Evolutionary conservation across 75 land plant genomes (phyloP), one percentile per base, ranked within the genome.

Genomic region (Selaginella tamariscina): DNA sequence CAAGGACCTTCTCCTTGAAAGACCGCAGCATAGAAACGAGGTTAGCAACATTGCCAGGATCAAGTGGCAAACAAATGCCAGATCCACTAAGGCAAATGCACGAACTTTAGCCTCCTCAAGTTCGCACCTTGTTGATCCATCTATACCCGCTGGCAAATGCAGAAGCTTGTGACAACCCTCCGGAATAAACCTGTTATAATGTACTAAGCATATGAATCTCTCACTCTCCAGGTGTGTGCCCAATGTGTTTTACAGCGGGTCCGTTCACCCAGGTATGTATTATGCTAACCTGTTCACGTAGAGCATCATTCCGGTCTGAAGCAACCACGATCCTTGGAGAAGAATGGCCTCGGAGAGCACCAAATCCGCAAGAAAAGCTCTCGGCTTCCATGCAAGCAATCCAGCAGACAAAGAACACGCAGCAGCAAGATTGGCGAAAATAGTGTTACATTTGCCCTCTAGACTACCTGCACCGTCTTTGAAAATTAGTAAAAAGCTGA

Each of bases 261-360:
- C n/a, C n/a, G n/a, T n/a, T n/a, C n/a, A n/a, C n/a, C n/a, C n/a
- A n/a, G n/a, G n/a, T n/a, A n/a, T n/a, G n/a, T n/a, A n/a, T n/a
- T n/a, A n/a, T n/a, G n/a, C n/a, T n/a, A n/a, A n/a, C n/a, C n/a
- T 33, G 39, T 83, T 80, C 24, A 81, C 75, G 65, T 74, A 87
- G 55, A 86, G 75, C 31, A 60, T 74, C 27, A 87, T 67, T 18
- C 86, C 86, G 5, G 65, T 67, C 64, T 87, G 90, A 56, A 87
- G 33, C 13, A 80, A 32, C 90, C 86, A 87, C 27, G 82, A 75
- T 23, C 79, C 86, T 56, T 87, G 83, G 56, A 87, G 70, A 49
- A 82, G 62, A 22, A 84, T 23, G 1, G 79, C 79, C 70, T 60
- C 72, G 30, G 75, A 81, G 30, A 87, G 65, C 66, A 74, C 56